These are phyloP conservation scores for Xylaria grammica DNA, from an alignment of 495 filamentous ascomycete species.

Conservation along the genomic window DNA sequence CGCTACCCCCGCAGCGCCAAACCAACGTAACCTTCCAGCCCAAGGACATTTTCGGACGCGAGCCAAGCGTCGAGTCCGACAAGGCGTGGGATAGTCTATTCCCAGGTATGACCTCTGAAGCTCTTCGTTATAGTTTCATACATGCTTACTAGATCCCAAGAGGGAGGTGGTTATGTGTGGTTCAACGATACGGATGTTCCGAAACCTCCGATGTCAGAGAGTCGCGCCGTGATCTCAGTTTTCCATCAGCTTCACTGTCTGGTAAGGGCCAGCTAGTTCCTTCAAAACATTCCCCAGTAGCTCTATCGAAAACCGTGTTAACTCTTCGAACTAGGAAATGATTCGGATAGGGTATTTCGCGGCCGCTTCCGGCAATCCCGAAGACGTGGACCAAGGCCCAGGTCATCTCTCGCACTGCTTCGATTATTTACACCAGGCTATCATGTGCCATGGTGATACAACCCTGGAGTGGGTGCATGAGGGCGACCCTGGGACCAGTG, in stretches of 20 bases:
- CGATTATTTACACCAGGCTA: slow-evolving; percentile 36
- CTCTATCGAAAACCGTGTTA: no score
- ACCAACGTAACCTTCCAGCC: neutral
- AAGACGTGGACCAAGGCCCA: slow-evolving; percentile 3
- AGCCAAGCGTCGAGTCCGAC: slow-evolving; percentile 9
- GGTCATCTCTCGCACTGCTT: slow-evolving; percentile 38
- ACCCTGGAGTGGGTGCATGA: slow-evolving; percentile 21
- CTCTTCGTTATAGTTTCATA: neutral
- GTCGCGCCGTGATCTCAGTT: slow-evolving; percentile 19
- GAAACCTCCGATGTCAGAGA: neutral
- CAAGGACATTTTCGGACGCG: slow-evolving; percentile 8
- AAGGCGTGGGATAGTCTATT: slow-evolving; percentile 16
- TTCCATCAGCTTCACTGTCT: slow-evolving; percentile 38
- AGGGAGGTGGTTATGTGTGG: neutral
- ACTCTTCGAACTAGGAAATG: slow-evolving; percentile 1
- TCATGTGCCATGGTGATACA: slow-evolving; percentile 41
- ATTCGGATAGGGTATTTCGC: slow-evolving; percentile 8
- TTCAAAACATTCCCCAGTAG: no score
- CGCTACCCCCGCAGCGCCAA: neutral
- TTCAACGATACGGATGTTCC: slow-evolving; percentile 8
- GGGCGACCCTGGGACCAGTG: neutral
- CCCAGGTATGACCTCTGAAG: slow-evolving; percentile 18
- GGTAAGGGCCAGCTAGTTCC: neutral
- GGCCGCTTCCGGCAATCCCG: slow-evolving; percentile 18
- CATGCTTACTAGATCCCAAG: neutral